A percentile compares a stretch with the other conserved stretches of the same genome.
Evolutionary conservation across 2,329 filamentous ascomycete species (phyloP).

Genomic region (Aspergillus transmontanensis): DNA sequence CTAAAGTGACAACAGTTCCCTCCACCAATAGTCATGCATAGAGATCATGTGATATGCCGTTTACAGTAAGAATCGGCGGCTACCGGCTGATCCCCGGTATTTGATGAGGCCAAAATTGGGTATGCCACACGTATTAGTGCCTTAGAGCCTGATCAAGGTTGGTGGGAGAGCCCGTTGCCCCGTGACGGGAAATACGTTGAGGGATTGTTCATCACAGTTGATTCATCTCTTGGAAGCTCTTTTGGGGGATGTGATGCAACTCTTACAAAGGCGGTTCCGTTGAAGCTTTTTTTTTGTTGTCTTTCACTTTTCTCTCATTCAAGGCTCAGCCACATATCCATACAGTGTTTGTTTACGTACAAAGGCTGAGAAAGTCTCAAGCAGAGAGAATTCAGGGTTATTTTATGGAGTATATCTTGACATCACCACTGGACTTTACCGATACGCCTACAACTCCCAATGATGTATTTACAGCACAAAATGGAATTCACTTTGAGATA

Average conservation of each 20-base stretch:
- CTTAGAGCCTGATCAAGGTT: slow-evolving; percentile 16
- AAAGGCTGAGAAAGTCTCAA: background rate
- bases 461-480: background rate
- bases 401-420: background rate
- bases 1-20: background rate
- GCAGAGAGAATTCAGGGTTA: background rate
- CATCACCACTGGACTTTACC: background rate
- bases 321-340: background rate
- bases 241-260: background rate
- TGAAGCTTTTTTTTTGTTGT: background rate
- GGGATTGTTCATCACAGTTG: background rate
- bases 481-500: background rate
- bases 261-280: background rate
- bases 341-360: background rate
- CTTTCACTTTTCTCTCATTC: background rate
- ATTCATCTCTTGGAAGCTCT: background rate
- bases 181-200: slow-evolving; percentile 17
- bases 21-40: slow-evolving; percentile 3
- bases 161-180: slow-evolving; percentile 11
- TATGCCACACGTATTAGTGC: slow-evolving; percentile 16
- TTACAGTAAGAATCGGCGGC: slow-evolving; percentile 8
- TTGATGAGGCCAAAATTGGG: slow-evolving; percentile 4
- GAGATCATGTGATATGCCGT: background rate
- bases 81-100: slow-evolving; percentile 24
- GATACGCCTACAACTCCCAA: background rate